Conservation (phyloP, 2,329 filamentous ascomycete genomes). For the Neopestalotiopsis sp. region DNA sequence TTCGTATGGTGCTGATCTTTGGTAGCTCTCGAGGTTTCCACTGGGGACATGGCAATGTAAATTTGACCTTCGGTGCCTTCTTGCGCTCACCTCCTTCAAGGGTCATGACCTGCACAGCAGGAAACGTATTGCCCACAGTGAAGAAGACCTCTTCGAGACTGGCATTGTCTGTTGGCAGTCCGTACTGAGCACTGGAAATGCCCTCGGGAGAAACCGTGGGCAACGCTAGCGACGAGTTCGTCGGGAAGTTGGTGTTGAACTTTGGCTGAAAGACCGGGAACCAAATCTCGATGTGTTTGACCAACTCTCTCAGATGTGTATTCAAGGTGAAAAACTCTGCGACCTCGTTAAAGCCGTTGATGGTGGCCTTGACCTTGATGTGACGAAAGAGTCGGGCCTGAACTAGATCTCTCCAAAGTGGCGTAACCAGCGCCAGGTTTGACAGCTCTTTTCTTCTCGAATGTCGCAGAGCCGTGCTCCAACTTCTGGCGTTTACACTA, state of each 20-base stretch:
- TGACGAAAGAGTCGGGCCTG: slow-evolving; percentile 77
- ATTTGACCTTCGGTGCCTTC: slow-evolving; percentile 74
- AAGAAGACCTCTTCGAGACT: slow-evolving; percentile 72
- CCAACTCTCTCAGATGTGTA: slow-evolving; percentile 64
- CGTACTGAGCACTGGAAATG: slow-evolving; percentile 62
- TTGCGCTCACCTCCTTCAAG: slow-evolving; percentile 79
- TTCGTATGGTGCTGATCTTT: slow-evolving; percentile 61
- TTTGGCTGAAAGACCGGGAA: slow-evolving; percentile 74
- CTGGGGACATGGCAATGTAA: slow-evolving; percentile 37
- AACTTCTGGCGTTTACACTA: slow-evolving; percentile 58
- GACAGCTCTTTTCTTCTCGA: slow-evolving; percentile 71
- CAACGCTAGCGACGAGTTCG: slow-evolving; percentile 48
- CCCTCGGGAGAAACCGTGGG: slow-evolving; percentile 61
- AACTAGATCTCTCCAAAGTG: slow-evolving; percentile 69
- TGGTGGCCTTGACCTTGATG: slow-evolving; percentile 75
- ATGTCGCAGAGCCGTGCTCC: slow-evolving; percentile 69
- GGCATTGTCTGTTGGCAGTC: slow-evolving; percentile 68
- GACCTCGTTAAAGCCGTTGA: slow-evolving; percentile 64
- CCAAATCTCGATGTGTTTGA: slow-evolving; percentile 78
- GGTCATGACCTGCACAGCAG: slow-evolving; percentile 68
- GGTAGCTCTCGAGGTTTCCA: slow-evolving; percentile 43
- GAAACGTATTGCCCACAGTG: slow-evolving; percentile 64
- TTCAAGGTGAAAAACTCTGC: slow-evolving; percentile 63
- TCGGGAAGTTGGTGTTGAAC: slow-evolving; percentile 47
- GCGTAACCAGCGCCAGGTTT: slow-evolving; percentile 66